Evolutionary conservation across 2,329 filamentous ascomycete species (phyloP).

Genomic region (Zymoseptoria tritici): DNA sequence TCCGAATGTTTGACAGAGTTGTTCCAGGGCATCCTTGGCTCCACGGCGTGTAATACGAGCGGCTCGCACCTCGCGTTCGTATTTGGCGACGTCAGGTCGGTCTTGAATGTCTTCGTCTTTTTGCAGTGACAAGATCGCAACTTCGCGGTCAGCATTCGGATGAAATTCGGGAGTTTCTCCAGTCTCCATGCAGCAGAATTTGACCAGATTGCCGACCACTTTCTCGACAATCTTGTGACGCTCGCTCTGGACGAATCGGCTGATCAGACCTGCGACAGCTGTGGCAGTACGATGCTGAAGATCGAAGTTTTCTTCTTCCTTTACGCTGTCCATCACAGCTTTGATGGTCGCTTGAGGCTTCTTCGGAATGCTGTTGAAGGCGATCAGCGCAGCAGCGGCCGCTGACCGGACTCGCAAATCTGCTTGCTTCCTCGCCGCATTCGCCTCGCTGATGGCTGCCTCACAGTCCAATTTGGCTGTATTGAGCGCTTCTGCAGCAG

Average conservation of each 20-base stretch:
- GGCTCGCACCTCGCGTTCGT: conserved; percentile 79
- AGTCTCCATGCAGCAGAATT: conserved; percentile 95
- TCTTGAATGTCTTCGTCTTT: conserved; percentile 96
- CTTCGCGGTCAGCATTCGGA: conserved; percentile 68
- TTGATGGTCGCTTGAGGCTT: conserved; percentile 91
- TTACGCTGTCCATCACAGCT: conserved; percentile 96
- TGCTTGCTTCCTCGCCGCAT: conserved; percentile 66
- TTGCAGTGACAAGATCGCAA: conserved; percentile 81
- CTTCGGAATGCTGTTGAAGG: conserved; percentile 82
- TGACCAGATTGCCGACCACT: conserved; percentile 89
- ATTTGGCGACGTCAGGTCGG: conserved; percentile 82
- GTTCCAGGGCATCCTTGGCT: conserved; percentile 88
- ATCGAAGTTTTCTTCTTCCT: conserved; percentile 84
- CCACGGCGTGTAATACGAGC: conserved; percentile 86
- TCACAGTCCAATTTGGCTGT: conserved; percentile 67
- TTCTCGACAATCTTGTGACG: conserved; percentile 87
- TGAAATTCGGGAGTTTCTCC: conserved; percentile 95
- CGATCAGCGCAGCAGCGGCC: conserved; percentile 78
- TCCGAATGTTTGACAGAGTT: conserved; percentile 74
- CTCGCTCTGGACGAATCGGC: conserved; percentile 71
- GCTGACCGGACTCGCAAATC: conserved; percentile 82
- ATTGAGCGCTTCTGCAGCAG: conserved; percentile 68
- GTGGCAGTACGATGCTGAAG: conserved; percentile 79
- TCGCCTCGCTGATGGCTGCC: conserved; percentile 71
- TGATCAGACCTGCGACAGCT: conserved; percentile 78